Evolutionary conservation across 257 asterid species (phyloP), one percentile per base, ranked within the genome.

Genomic region (Eustoma russellianum): DNA sequence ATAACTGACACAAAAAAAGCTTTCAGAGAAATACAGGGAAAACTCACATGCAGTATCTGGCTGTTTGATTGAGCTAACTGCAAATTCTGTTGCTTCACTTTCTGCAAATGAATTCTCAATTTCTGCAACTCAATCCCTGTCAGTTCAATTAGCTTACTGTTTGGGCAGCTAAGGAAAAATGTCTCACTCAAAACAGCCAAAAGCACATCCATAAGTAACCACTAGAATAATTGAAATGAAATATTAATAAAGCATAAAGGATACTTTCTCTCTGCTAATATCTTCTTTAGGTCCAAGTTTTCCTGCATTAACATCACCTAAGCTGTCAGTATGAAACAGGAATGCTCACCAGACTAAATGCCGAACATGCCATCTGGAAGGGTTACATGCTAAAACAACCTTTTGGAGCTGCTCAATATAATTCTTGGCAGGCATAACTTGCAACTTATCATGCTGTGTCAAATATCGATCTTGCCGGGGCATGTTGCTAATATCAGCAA

Each of bases 251-350:
- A 28, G 45, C 41, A 9, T 33, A 64, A 66, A 75, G 86, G 90
- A 82, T 88, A 85, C 97, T 78, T 74, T 75, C 83, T 78, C 56
- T 82, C 93, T 7, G 70, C 86, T 71, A 88, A 28, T 59, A 80
- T 69, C 74, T 77, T 76, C 70, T 41, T 54, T 47, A 85, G 65
- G 45, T 80, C 64, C 81, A 59, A 8, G 64, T 82, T 78, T 60
- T 82, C 91, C 97, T 88, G 65, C 19, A 52, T 62, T 40, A 41
- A 62, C 47, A 65, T 45, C 14, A 62, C 55, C 6, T 52, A 46
- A 61, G 28, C 55, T 57, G 15, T 43, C 33, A 52, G 46, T 69
- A 17, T 53, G 17, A 63, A 48, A 50, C 50, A 61, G 50, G 33
- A 54, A 41, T 50, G 48, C 49, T 19, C 6, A 34, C 45, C 3